Base-by-base conservation (phyloP, 2,329 filamentous ascomycete genomes). In the Blastomyces gilchristii region DNA sequence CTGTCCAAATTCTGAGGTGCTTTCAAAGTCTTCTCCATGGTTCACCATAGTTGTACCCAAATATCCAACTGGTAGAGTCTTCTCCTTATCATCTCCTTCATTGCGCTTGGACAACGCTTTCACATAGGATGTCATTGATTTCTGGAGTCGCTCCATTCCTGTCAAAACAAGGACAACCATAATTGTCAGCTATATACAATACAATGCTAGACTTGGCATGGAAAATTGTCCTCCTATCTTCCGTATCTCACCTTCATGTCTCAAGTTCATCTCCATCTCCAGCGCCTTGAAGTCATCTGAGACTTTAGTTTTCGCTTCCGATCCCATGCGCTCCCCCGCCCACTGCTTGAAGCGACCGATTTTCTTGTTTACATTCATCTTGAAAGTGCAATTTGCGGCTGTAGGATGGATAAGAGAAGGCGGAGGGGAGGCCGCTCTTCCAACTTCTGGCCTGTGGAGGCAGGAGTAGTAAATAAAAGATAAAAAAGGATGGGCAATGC, bases 291-390 rank as follows among this genome's bases (percentile, higher is more conserved):
- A 97, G 72, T 97, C 89, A 61, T 97, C 91, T 0, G 90, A 89
- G 67, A 91, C 86, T 74, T 82, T 85, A 11, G 93, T 97, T 79
- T 91, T 94, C 77, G 87, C 84, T 77, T 97, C 92, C 68, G 85
- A 85, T 70, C 93, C 93, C 90, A 97, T 96, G 78, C 92, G 90
- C 80, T 97, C 93, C 69, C 91, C 91, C 47, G 92, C 91, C 93
- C 93, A 97, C 87, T 97, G 93, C 81, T 93, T 95, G 81, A 96
- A 87, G 73, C 93, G 88, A 78, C 92, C 93, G 74, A 97, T 86
- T 75, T 95, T 96, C 82, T 96, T 96, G 77, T 85, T 87, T 75
- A 87, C 80, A 70, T 85, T 84, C 82, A 84, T 85, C 22, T 25
- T 56, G 60, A 22, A 57, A 16, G n/a, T 3, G n/a, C 12, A 41